These are phyloP conservation scores for Leishmania gerbilli DNA, from an alignment of 208 protist species.

Conservation along the genomic window DNA sequence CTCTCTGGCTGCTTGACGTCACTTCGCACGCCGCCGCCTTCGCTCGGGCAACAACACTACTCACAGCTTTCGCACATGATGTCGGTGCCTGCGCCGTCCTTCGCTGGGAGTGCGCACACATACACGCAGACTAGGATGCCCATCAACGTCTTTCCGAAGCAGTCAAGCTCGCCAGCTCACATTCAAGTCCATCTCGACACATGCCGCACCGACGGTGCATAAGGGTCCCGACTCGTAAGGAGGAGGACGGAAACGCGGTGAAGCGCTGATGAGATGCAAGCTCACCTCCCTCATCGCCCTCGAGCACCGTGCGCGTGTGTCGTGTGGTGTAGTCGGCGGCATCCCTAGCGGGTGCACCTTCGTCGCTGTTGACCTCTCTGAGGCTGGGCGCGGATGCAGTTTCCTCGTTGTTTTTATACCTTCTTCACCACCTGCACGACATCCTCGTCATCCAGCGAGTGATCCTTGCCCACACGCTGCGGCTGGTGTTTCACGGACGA, in stretches of 20 bases:
- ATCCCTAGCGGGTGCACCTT: background rate
- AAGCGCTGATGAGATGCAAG: background rate
- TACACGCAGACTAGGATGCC: background rate
- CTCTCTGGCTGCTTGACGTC: background rate
- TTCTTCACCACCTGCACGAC: slow-evolving; percentile 99
- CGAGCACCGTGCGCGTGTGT: background rate
- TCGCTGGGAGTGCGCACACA: background rate
- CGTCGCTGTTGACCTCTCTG: background rate
- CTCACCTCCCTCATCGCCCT: background rate
- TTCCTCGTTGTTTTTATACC: slow-evolving; percentile 53
- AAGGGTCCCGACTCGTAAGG: background rate
- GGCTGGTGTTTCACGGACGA: slow-evolving; percentile 97
- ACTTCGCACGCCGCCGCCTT: background rate
- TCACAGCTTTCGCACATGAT: background rate
- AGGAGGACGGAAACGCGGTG: background rate
- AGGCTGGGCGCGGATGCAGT: background rate
- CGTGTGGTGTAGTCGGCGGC: background rate
- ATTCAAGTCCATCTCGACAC: background rate
- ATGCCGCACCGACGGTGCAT: background rate
- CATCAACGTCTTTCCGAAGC: background rate
- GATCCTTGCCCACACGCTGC: slow-evolving; percentile 97
- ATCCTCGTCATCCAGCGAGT: slow-evolving; percentile 98
- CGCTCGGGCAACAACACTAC: background rate
- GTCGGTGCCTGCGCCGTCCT: background rate
- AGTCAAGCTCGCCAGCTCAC: background rate